Conservation (phyloP, 108 stramenopile genomes). For the Skeletonema marinoi region DNA sequence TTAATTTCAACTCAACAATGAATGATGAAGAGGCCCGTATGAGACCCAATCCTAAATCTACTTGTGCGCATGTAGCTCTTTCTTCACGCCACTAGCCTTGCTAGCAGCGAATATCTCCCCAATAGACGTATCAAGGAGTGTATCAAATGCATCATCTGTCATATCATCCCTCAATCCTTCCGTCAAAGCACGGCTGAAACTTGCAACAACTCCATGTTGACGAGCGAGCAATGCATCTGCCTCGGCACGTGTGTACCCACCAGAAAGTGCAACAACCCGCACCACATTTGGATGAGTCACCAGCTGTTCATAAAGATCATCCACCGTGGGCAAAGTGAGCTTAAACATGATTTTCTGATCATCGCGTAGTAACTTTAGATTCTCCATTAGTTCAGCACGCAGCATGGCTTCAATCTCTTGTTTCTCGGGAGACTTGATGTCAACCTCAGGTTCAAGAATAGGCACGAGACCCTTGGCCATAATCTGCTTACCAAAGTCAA, state of each 20-base stretch:
- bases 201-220: conserved; percentile 74
- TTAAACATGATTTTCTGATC: conserved; percentile 70
- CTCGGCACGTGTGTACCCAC: conserved; percentile 73
- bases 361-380: conserved; percentile 53
- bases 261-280: conserved; percentile 76
- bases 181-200: conserved; percentile 79
- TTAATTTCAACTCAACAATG: background rate
- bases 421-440: conserved; percentile 69
- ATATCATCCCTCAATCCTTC: conserved; percentile 64
- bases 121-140: conserved; percentile 58
- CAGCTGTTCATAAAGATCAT: conserved; percentile 65
- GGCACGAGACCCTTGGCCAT: conserved; percentile 65
- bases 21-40: background rate
- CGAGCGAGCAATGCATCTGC: conserved; percentile 57
- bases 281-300: conserved; percentile 71
- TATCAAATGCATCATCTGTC: conserved; percentile 65
- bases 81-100: conserved; percentile 16
- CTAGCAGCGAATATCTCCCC: conserved; percentile 59
- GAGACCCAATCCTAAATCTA: background rate
- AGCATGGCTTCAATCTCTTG: conserved; percentile 65
- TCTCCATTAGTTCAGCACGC: conserved; percentile 53
- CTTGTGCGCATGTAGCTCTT: background rate
- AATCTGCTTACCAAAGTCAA: conserved; percentile 74
- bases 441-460: conserved; percentile 85
- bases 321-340: conserved; percentile 65